Base-by-base conservation (phyloP, 2,329 filamentous ascomycete genomes). In the Niveomyces coronatus region DNA sequence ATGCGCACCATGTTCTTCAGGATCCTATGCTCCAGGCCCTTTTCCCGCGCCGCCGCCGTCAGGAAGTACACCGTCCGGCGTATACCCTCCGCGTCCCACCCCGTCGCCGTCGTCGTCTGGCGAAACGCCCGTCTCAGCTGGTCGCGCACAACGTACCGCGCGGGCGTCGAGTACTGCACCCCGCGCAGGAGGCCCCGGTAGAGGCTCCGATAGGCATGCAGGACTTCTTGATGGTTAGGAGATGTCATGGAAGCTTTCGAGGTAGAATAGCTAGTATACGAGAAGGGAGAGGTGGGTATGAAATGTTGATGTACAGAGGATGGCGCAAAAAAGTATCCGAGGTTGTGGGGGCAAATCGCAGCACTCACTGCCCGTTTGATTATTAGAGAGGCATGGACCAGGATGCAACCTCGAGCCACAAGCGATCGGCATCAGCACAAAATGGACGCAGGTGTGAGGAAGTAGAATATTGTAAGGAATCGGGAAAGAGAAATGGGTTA, bases 11-110 rank as follows among this genome's bases (percentile, higher is more conserved):
- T 54, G 46, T 82, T 87, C 59, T 77, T 82, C 40, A 89, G 52
- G 8, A 91, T 71, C 40, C 61, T 70, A 54, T 88, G 82, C 64
- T 89, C 85, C 22, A 86, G 48, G 0, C 82, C 84, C 39, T 60
- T 71, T 49, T 74, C 67, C 44, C 60, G 64, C 2, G 73, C 70
- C 4, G 85, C 85, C 28, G 75, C 72, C 22, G 74, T 60, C 1
- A 89, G 60, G 51, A 91, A 89, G 54, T 76, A 75, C 4, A 84
- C 51, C 0, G 85, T 91, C 43, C 78, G 75, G 44, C 69, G 61
- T 36, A 84, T 65, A 35, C 66, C 68, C 32, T 64, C 58, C 6
- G 58, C 43, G 37, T 82, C 64, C 46, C 32, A 40, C 16, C 9
- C 46, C 47, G 33, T 15, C 29, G 13, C 13, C 14, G 23, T 13